Conservation (phyloP, 2,329 filamentous ascomycete genomes). For the Aureobasidium sp. region DNA sequence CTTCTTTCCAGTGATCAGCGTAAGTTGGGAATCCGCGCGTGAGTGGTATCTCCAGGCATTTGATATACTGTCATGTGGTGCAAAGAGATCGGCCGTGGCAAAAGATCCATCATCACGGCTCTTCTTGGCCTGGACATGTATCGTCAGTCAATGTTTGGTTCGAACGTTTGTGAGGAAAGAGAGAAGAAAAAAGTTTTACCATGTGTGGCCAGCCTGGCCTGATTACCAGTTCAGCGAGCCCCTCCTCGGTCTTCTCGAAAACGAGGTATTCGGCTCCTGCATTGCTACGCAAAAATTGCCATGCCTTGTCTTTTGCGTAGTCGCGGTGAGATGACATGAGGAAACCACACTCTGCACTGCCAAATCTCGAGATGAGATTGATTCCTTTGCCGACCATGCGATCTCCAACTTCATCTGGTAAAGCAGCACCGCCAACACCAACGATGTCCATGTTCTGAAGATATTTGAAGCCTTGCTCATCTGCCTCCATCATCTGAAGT, state of each 20-base stretch:
- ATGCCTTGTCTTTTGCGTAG: slow-evolving; percentile 46
- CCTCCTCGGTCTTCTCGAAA: slow-evolving; percentile 40
- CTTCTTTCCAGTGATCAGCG: slow-evolving; percentile 58
- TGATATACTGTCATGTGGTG: slow-evolving; percentile 41
- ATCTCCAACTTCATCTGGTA: slow-evolving; percentile 46
- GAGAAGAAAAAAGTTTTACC: slow-evolving; percentile 7
- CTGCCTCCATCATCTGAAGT: slow-evolving; percentile 44
- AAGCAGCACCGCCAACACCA: slow-evolving; percentile 54
- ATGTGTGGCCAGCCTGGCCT: slow-evolving; percentile 49
- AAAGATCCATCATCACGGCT: slow-evolving; percentile 54
- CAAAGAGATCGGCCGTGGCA: slow-evolving; percentile 56
- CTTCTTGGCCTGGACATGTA: slow-evolving; percentile 35
- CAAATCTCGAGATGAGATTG: slow-evolving; percentile 53
- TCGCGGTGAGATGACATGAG: slow-evolving; percentile 54
- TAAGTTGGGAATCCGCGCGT: slow-evolving; percentile 53
- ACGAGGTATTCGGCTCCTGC: slow-evolving; percentile 27
- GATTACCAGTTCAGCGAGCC: slow-evolving; percentile 48
- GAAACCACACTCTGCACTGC: slow-evolving; percentile 60
- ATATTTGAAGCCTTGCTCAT: slow-evolving; percentile 32
- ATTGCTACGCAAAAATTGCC: slow-evolving; percentile 49
- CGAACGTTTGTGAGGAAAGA: background rate
- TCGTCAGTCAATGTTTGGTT: background rate
- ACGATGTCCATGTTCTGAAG: slow-evolving; percentile 51
- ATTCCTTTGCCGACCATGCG: slow-evolving; percentile 42
- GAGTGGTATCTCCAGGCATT: slow-evolving; percentile 56